A percentile compares a stretch with the other conserved stretches of the same genome.
phyloP scores from a whole-genome alignment of 1,284 basidiomycete genomes.

The Fomitopsis pinicola region DNA sequence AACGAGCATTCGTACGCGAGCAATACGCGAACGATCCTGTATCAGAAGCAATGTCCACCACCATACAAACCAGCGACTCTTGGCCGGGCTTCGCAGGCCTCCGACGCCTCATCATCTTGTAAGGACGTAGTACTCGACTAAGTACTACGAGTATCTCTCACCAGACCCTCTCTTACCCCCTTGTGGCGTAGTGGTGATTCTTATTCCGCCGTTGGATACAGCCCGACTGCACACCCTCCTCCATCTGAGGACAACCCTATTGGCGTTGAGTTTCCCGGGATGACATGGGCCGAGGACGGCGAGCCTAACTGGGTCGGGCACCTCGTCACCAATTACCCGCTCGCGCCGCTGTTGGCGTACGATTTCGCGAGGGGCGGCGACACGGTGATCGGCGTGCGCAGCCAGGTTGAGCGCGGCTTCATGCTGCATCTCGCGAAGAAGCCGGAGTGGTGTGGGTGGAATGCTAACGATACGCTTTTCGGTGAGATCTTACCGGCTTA shows the following conservation, averaged over 20 bases:
- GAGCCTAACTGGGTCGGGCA: constrained; percentile 53
- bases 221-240: constrained; percentile 4
- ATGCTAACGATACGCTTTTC: constrained; percentile 39
- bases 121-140: not conserved
- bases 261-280: constrained; percentile 41
- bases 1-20: too few relatives aligned
- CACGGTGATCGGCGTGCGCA: constrained; percentile 32
- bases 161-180: not conserved
- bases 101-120: not conserved
- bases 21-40: not conserved
- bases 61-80: not conserved
- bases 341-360: constrained; percentile 39
- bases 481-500: constrained; percentile 27
- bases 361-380: constrained; percentile 48
- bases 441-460: constrained; percentile 39
- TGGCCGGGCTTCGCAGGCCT: not conserved
- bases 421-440: constrained; percentile 32
- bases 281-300: constrained; percentile 38
- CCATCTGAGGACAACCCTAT: constrained; percentile 41
- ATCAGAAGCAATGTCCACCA: not conserved
- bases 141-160: not conserved
- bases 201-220: constrained; percentile 41
- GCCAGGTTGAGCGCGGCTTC: constrained; percentile 37
- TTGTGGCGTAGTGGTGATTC: constrained; percentile 24
- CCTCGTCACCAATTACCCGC: constrained; percentile 41